Evolutionary conservation across 768 basidiomycete genomes (phyloP), one percentile per base, ranked within the genome.

Genomic region (Cubamyces sp.): DNA sequence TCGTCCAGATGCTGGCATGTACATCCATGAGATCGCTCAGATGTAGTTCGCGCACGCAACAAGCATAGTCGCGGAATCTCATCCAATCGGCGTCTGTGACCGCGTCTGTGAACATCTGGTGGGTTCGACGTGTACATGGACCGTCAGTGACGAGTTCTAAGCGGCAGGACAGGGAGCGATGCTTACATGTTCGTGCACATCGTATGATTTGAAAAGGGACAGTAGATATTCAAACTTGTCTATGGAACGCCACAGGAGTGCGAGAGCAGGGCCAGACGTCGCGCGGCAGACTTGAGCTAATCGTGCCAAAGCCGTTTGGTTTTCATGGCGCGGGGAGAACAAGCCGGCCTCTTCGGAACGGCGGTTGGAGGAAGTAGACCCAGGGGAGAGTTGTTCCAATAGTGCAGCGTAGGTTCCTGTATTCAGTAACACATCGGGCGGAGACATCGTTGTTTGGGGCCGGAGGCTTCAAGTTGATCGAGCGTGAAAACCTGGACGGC

Each of bases 1-100:
- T 26, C 8, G 21, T 48, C 57, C 57, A 58, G 9, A 47, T 37
- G 5, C 7, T 34, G 3, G 59, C 21, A 11, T 40, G 50, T 1
- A 47, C n/a, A 7, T 14, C 3, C 1, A 19, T 6, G 28, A 19
- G 15, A 14, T 46, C 16, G 9, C 23, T 16, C n/a, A 60, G 11
- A 5, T 40, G 43, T n/a, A 60, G 34, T 9, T n/a, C 43, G 6
- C 51, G 59, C 51, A 60, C 51, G 52, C 59, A 43, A 9, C 15
- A 6, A 3, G 51, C 59, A 18, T 53, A 54, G 11, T 16, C 26
- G 18, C 54, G 43, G 23, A 53, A 60, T 8, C 45, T 30, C 25
- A 34, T 11, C 59, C 59, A 60, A 11, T 53, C 42, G 1, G 18
- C 21, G 2, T 46, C 42, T 8, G 30, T 37, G 51, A 60, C 25